phyloP scores from a whole-genome alignment of 331 rosid species.

The Acacia pycnantha region DNA sequence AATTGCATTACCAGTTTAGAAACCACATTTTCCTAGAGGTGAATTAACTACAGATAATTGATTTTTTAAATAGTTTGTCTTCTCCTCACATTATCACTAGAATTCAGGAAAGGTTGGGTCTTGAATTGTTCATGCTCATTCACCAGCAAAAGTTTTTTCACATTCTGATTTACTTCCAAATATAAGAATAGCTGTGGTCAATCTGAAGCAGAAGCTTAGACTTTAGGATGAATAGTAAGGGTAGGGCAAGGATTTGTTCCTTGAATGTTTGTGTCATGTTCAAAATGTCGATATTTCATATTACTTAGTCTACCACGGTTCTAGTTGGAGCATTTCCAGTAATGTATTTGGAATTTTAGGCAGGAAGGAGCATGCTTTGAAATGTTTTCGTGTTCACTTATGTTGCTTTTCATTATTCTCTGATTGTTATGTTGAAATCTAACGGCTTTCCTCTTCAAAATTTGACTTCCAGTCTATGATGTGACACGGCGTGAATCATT shows the following conservation, averaged over 20 bases:
- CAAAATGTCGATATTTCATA: background rate
- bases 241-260: background rate
- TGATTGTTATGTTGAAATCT: constrained; percentile 13
- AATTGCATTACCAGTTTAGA: background rate
- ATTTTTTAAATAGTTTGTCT: background rate
- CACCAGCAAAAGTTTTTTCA: background rate
- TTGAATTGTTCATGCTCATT: background rate
- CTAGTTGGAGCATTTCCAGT: background rate
- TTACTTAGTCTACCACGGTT: background rate
- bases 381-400: constrained; percentile 21
- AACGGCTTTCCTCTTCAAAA: constrained; percentile 16
- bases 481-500: constrained; percentile 78
- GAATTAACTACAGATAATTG: background rate
- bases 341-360: background rate
- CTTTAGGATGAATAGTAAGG: background rate
- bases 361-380: background rate
- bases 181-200: background rate
- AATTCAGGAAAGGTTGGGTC: background rate
- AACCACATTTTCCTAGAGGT: background rate
- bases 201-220: background rate
- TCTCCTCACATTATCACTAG: background rate
- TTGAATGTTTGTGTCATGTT: background rate
- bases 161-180: background rate
- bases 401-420: constrained; percentile 13
- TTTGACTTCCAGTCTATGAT: constrained; percentile 63